A percentile compares a stretch with the other conserved stretches of the same genome.
Evolutionary conservation across 2,329 filamentous ascomycete species (phyloP).

Genomic region (Xylariaceae sp.): DNA sequence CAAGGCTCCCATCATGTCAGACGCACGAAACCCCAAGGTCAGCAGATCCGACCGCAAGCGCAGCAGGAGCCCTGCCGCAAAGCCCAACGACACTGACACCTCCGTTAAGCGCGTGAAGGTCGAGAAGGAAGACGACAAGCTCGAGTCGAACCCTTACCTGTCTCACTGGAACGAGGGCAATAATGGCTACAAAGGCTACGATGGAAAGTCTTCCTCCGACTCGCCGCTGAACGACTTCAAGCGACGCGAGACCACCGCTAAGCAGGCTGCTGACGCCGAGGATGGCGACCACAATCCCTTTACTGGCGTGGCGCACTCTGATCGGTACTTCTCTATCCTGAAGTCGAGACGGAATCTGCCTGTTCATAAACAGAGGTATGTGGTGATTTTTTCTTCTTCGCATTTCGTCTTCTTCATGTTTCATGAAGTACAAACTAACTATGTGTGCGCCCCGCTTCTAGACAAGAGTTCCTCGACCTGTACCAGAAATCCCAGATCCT

Average conservation of each 20-base stretch:
- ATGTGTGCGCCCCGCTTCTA: slow-evolving; percentile 28
- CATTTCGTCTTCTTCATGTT: not conserved
- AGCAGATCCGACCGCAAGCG: slow-evolving; percentile 25
- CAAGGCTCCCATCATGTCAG: slow-evolving; percentile 13
- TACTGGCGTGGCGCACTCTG: slow-evolving; percentile 70
- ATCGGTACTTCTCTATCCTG: slow-evolving; percentile 86
- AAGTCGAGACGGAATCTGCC: slow-evolving; percentile 79
- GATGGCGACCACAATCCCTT: slow-evolving; percentile 82
- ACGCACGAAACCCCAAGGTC: slow-evolving; percentile 16
- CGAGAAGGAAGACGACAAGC: slow-evolving; percentile 27
- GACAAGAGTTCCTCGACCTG: slow-evolving; percentile 86
- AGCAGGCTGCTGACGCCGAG: slow-evolving; percentile 69
- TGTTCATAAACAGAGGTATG: slow-evolving; percentile 82
- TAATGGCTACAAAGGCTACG: slow-evolving; percentile 34
- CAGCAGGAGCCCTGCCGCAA: slow-evolving; percentile 20
- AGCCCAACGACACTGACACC: slow-evolving; percentile 9
- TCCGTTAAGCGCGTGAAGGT: slow-evolving; percentile 28
- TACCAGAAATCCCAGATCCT: slow-evolving; percentile 95
- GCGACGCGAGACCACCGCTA: slow-evolving; percentile 76
- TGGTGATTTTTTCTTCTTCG: not conserved
- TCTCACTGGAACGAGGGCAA: slow-evolving; percentile 73
- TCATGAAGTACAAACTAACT: slow-evolving; percentile 4
- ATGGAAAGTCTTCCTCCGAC: slow-evolving; percentile 28
- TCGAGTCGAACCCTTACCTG: slow-evolving; percentile 75
- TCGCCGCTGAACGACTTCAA: slow-evolving; percentile 63